phyloP scores from a whole-genome alignment of 1,139 yeast species.

The Diutina pseudorugosa region DNA sequence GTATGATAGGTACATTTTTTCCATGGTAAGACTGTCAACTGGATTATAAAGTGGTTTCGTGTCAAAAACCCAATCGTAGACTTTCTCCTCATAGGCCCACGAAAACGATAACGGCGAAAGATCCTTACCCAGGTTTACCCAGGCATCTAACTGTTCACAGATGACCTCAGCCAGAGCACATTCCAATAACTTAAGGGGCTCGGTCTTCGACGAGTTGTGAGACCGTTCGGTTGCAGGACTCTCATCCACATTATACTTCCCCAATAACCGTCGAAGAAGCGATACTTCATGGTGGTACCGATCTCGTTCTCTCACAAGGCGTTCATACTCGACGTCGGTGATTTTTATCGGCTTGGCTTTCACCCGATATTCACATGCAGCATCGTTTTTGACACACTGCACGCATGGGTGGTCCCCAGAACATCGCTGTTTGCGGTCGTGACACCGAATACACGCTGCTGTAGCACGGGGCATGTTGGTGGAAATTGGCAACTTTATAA shows the following conservation, averaged over 20 bases:
- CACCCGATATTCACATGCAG: not conserved
- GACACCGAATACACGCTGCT: conserved; percentile 1
- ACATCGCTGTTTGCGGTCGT: not conserved
- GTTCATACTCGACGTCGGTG: not conserved
- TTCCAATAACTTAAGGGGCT: not conserved
- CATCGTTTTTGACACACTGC: not conserved
- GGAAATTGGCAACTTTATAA: not conserved
- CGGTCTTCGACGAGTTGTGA: not conserved
- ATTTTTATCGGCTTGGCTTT: not conserved
- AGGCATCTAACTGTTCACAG: not conserved
- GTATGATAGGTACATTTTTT: not conserved
- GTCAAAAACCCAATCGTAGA: not conserved
- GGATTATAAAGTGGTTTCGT: not conserved
- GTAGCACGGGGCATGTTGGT: not conserved
- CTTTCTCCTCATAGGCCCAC: not conserved
- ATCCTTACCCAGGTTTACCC: not conserved
- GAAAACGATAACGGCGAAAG: not conserved
- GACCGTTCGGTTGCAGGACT: not conserved
- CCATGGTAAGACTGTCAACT: not conserved
- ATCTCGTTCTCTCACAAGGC: not conserved
- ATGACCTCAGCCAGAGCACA: not conserved
- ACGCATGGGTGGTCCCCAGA: not conserved
- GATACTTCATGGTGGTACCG: not conserved
- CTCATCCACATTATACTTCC: not conserved
- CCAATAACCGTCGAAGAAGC: not conserved